Evolutionary conservation across 2,329 filamentous ascomycete species (phyloP).

Genomic region (Sporothrix humicola): DNA sequence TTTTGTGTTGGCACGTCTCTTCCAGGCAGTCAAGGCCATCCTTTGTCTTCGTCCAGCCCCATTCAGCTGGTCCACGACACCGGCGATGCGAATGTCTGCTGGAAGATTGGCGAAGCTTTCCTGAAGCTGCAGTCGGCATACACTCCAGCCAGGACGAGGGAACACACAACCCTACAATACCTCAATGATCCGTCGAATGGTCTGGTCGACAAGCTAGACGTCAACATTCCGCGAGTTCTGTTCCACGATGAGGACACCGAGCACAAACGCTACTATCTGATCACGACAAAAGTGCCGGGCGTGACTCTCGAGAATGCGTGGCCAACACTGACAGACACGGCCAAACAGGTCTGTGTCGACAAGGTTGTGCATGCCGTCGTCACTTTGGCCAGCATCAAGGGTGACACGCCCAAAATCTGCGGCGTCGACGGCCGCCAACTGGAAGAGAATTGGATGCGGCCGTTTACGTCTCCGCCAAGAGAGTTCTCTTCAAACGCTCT

Average conservation of each 20-base stretch:
- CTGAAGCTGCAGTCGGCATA: background rate
- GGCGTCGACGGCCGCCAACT: constrained; percentile 3
- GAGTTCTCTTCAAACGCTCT: background rate
- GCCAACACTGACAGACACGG: background rate
- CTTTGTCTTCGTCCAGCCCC: background rate
- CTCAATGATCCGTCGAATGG: background rate
- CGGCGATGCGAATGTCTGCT: background rate
- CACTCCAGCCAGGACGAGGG: background rate
- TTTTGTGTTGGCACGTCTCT: background rate
- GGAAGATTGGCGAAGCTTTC: constrained; percentile 2
- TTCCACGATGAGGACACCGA: background rate
- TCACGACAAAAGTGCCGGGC: background rate
- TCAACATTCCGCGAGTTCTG: background rate
- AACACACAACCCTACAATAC: constrained; percentile 2
- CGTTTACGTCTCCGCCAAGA: background rate
- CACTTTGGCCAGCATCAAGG: no score
- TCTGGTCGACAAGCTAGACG: background rate
- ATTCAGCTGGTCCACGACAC: background rate
- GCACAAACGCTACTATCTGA: background rate
- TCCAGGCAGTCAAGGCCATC: background rate
- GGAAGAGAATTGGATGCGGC: background rate
- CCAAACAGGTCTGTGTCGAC: background rate
- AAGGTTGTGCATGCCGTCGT: background rate
- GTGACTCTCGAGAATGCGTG: background rate
- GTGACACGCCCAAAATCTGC: background rate